Conservation (phyloP, 164 flowering plant species). For the Vitis amurensis region DNA sequence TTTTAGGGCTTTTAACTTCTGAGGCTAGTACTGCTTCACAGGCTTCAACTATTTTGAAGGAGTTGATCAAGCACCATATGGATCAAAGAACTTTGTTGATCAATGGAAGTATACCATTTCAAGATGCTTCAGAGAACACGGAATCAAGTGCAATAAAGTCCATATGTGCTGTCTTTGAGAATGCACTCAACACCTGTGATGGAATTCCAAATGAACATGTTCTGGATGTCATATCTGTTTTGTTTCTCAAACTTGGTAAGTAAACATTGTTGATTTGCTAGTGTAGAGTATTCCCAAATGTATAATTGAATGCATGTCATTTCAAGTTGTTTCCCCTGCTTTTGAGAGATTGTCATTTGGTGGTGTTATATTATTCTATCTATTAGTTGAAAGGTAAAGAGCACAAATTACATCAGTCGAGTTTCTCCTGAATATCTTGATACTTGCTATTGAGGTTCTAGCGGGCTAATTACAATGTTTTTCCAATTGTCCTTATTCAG, state of each 20-base stretch:
- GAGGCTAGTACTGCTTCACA: slow-evolving; percentile 47
- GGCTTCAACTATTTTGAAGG: slow-evolving; percentile 53
- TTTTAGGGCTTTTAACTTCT: slow-evolving; percentile 54
- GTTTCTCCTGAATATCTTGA: neutral
- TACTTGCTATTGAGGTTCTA: no score
- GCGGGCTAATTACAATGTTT: no score
- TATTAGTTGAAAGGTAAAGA: neutral
- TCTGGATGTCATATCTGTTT: slow-evolving; percentile 49
- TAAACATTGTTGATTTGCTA: neutral
- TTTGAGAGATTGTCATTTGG: no score
- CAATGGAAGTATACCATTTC: slow-evolving; percentile 16
- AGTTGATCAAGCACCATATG: slow-evolving; percentile 47
- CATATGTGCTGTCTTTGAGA: slow-evolving; percentile 45
- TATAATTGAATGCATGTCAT: neutral
- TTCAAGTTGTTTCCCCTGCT: neutral
- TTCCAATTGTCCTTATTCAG: no score
- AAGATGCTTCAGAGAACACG: slow-evolving; percentile 16
- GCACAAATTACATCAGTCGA: neutral
- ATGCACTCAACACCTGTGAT: slow-evolving; percentile 27
- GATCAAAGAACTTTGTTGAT: slow-evolving; percentile 20
- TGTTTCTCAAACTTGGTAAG: slow-evolving; percentile 74
- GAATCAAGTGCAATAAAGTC: slow-evolving; percentile 44
- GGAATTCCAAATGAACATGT: slow-evolving; percentile 53
- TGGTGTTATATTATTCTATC: no score
- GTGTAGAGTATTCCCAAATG: neutral